These are phyloP conservation scores for Pulicaria dysenterica DNA, from an alignment of 129 eudicot genomes.

Conservation along the genomic window DNA sequence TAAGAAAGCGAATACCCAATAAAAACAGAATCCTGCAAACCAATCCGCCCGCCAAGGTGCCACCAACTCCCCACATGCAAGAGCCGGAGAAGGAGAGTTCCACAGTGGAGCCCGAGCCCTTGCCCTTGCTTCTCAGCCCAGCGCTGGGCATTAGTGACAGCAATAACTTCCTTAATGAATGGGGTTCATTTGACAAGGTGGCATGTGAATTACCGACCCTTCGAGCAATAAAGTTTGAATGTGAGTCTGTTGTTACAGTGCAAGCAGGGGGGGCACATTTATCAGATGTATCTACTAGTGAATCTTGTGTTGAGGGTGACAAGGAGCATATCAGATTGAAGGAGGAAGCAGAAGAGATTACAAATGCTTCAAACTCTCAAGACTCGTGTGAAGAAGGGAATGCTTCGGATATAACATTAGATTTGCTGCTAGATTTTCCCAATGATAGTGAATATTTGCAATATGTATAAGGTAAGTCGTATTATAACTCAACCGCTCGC, in stretches of 20 bases:
- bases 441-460: constrained; percentile 47
- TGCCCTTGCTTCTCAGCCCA: constrained; percentile 40
- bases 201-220: constrained; percentile 14
- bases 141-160: constrained; percentile 32
- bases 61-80: constrained; percentile 45
- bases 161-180: constrained; percentile 48
- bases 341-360: constrained; percentile 35
- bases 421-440: constrained; percentile 66
- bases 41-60: constrained; percentile 1
- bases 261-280: constrained; percentile 31
- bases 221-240: constrained; percentile 35
- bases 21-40: constrained; percentile 20
- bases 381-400: constrained; percentile 48
- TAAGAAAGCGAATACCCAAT: constrained; percentile 52
- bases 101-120: neutral
- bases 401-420: constrained; percentile 54
- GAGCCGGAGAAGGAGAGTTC: constrained; percentile 63
- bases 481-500: constrained; percentile 14
- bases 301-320: constrained; percentile 23
- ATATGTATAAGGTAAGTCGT: constrained; percentile 39
- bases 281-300: constrained; percentile 26
- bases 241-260: constrained; percentile 35
- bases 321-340: constrained; percentile 34
- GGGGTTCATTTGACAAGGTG: constrained; percentile 54
- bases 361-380: constrained; percentile 44